Evolutionary conservation across 352 stramenopile genomes (phyloP), one percentile per base, ranked within the genome.

Genomic region (Globisporangium emineosum): DNA sequence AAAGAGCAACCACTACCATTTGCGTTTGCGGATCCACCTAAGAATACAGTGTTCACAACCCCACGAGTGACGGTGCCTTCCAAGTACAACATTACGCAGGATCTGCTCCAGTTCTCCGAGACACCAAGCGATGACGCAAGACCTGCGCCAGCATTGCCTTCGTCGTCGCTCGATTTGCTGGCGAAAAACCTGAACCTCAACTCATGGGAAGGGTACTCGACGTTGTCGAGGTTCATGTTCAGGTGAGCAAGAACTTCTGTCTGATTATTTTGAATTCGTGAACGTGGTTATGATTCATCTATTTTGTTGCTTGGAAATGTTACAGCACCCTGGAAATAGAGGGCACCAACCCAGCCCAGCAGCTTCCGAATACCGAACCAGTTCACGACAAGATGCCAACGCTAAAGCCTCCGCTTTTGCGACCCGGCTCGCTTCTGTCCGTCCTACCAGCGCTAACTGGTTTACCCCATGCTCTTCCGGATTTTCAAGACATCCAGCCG

Each of bases 201-300:
- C 25, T 77, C 75, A 1, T 91, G 82, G 82, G 80, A 91, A 62
- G 79, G 78, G n/a, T 91, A 89, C 55, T 86, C 83, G n/a, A 79
- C 73, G 23, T 37, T 91, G 52, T 91, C 83, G 10, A 87, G 80
- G 64, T 70, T 90, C 58, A 83, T 91, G 68, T 83, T 89, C 69
- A 91, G 78, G 81, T 86, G 56, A 53, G 49, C 50, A 51, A 6
- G 19, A 45, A 5, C 3, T 33, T 47, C 13, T 17, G 13, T 33
- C 21, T 52, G 35, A 29, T 10, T 27, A 2, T 30, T 13, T 42
- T 23, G 8, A 9, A 27, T 25, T 32, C 33, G 30, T 32, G n/a
- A 49, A 33, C 12, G 12, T 23, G 13, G 5, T 9, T 49, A 12
- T 50, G 17, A 25, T 50, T 15, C n/a, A 2, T 2, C 1, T 35